These are phyloP conservation scores for Colletotrichum cuscutae DNA, from an alignment of 2,329 filamentous ascomycete genomes.

Conservation along the genomic window DNA sequence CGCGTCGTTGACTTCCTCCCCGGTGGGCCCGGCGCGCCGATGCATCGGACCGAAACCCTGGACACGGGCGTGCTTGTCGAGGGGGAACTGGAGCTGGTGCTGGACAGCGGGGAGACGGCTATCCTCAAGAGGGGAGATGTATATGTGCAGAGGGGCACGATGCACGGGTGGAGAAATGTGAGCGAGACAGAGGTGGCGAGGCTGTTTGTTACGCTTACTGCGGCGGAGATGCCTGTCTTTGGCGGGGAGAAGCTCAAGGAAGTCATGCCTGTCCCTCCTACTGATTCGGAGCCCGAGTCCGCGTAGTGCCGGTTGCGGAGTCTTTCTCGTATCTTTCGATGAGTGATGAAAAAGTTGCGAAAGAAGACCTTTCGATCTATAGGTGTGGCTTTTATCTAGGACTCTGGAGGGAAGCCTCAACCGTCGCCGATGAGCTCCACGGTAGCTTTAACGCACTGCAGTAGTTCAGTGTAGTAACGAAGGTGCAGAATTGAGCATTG, in stretches of 20 bases:
- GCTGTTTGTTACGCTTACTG: constrained; percentile 41
- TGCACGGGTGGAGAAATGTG: constrained; percentile 63
- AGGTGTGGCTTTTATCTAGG: no score
- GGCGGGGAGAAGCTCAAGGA: background rate
- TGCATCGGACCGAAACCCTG: constrained; percentile 64
- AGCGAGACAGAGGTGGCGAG: constrained; percentile 54
- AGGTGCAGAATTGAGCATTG: no score
- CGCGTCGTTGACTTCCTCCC: constrained; percentile 58
- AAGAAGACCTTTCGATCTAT: no score
- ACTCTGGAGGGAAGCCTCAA: no score
- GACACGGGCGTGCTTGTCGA: constrained; percentile 67
- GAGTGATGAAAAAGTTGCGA: no score
- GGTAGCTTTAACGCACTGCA: no score
- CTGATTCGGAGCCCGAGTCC: background rate
- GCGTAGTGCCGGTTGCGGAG: background rate
- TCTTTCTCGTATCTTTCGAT: background rate
- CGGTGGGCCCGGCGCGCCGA: constrained; percentile 46
- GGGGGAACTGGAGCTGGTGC: constrained; percentile 60
- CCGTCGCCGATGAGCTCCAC: no score
- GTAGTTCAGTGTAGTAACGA: no score
- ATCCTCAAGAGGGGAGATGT: constrained; percentile 61
- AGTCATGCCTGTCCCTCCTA: background rate
- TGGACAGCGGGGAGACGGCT: constrained; percentile 61
- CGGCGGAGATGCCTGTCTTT: constrained; percentile 11
- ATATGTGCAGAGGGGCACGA: constrained; percentile 65